Conservation (phyloP, 2,329 filamentous ascomycete genomes). For the Neurospora crassa region DNA sequence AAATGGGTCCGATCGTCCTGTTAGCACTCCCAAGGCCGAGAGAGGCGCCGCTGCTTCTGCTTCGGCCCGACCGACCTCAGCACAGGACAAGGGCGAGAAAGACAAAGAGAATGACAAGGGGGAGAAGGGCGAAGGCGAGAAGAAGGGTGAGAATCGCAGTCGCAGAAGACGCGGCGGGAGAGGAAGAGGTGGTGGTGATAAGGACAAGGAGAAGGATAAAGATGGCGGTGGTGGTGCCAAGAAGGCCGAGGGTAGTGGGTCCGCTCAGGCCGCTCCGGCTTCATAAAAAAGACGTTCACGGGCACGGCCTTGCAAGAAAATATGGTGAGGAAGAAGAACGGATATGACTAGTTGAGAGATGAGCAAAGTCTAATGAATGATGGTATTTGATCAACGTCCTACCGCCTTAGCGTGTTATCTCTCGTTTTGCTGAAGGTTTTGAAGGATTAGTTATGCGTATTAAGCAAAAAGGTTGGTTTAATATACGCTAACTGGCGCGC, state of each 20-base stretch:
- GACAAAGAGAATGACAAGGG: not conserved
- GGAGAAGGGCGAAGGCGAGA: not conserved
- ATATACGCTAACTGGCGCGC: not conserved
- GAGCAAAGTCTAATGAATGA: not conserved
- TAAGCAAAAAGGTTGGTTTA: not conserved
- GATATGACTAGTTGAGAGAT: not conserved
- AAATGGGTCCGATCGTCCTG: not conserved
- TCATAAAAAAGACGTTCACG: not conserved
- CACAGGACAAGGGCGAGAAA: not conserved
- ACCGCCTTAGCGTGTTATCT: not conserved
- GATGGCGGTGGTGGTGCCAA: not conserved
- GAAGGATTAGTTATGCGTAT: not conserved
- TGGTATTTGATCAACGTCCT: not conserved
- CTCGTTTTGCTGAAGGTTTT: not conserved
- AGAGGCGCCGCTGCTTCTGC: not conserved
- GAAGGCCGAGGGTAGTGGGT: not conserved
- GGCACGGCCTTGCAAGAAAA: not conserved
- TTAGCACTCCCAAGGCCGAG: not conserved
- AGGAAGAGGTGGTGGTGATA: not conserved
- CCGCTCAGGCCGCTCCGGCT: not conserved
- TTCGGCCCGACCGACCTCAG: not conserved
- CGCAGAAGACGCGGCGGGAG: not conserved
- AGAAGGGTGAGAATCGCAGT: not conserved
- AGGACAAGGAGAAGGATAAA: not conserved
- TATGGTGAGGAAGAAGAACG: not conserved